phyloP scores from a whole-genome alignment of 805 yeast species.

The Myxozyma sirexii region DNA sequence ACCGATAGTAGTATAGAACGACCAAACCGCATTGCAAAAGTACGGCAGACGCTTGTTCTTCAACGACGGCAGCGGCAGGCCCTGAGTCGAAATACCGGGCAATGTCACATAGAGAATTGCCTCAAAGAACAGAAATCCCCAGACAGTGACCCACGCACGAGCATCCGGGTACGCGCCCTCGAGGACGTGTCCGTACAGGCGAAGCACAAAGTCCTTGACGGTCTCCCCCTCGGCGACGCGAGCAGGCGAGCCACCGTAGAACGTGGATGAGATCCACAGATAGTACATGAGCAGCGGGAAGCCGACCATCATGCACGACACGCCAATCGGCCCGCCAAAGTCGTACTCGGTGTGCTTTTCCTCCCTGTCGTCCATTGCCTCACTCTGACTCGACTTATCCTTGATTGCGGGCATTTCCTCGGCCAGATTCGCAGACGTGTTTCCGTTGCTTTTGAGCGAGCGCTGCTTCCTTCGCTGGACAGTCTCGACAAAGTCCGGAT shows the following conservation, averaged over 20 bases:
- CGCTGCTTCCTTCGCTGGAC: slow-evolving; percentile 6
- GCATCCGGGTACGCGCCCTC: slow-evolving; percentile 48
- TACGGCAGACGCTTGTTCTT: slow-evolving; percentile 82
- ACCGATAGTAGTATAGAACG: slow-evolving; percentile 71
- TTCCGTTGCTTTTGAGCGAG: background rate
- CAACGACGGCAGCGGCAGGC: slow-evolving; percentile 86
- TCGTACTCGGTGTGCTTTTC: slow-evolving; percentile 56
- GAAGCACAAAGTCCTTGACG: slow-evolving; percentile 48
- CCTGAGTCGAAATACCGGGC: slow-evolving; percentile 95
- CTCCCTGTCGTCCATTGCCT: background rate
- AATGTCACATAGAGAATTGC: slow-evolving; percentile 73
- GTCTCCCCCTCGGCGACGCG: slow-evolving; percentile 62
- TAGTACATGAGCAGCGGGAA: slow-evolving; percentile 95
- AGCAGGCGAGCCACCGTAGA: slow-evolving; percentile 74
- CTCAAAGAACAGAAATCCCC: slow-evolving; percentile 70
- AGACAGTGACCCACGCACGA: slow-evolving; percentile 70
- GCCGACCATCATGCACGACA: slow-evolving; percentile 85
- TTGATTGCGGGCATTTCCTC: slow-evolving; percentile 1
- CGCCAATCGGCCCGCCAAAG: slow-evolving; percentile 93
- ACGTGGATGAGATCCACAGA: slow-evolving; percentile 89
- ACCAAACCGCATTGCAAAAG: slow-evolving; percentile 87
- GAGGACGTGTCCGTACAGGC: slow-evolving; percentile 23
- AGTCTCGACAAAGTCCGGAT: slow-evolving; percentile 25
- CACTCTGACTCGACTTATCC: background rate
- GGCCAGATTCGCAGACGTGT: background rate